Conservation (phyloP, 2,329 filamentous ascomycete species). For the Claviceps digitariae region DNA sequence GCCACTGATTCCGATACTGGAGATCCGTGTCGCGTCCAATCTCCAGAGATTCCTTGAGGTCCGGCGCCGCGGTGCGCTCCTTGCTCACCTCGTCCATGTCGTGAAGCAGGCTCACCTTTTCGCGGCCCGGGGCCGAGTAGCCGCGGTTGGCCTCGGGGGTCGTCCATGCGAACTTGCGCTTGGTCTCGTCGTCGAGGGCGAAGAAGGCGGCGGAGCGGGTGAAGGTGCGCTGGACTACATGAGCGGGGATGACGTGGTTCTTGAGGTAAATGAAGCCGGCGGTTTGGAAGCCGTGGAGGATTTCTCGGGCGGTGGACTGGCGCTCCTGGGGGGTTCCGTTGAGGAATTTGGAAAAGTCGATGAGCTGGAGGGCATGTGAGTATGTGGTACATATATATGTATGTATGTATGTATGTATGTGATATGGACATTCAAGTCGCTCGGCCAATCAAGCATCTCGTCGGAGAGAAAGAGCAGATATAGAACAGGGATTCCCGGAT, state of each 20-base stretch:
- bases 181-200: conserved; percentile 43
- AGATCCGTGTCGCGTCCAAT: conserved; percentile 47
- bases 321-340: conserved; percentile 47
- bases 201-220: conserved; percentile 59
- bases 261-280: conserved; percentile 84
- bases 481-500: too few relatives aligned
- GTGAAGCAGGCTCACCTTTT: conserved; percentile 51
- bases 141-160: conserved; percentile 60
- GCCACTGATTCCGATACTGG: conserved; percentile 68
- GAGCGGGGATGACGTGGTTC: conserved; percentile 56
- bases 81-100: conserved; percentile 43
- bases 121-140: conserved; percentile 55
- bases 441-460: not conserved
- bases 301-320: conserved; percentile 50
- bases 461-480: too few relatives aligned
- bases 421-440: too few relatives aligned
- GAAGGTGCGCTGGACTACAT: conserved; percentile 50
- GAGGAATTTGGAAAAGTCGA: conserved; percentile 60
- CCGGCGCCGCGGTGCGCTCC: conserved; percentile 43
- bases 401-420: too few relatives aligned
- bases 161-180: conserved; percentile 56
- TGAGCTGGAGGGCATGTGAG: conserved; percentile 10
- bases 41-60: conserved; percentile 53
- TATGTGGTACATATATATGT: too few relatives aligned
- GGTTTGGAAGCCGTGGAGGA: conserved; percentile 68